Evolutionary conservation across 768 basidiomycete genomes (phyloP).

Genomic region (Collybia sordida): DNA sequence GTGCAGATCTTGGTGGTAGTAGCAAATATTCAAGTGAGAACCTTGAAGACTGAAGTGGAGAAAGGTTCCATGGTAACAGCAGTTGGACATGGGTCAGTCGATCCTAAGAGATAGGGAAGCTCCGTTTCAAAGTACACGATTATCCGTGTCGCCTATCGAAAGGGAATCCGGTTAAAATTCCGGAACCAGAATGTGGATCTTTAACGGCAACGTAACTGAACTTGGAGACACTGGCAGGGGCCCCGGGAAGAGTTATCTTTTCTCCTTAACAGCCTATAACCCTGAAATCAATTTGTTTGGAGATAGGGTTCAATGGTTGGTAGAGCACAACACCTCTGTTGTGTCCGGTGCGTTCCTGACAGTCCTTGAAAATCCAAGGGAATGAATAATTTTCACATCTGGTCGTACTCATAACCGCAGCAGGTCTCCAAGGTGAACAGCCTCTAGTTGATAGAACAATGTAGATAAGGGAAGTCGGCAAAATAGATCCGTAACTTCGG

Average conservation of each 20-base stretch:
- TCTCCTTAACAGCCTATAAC: slow-evolving; percentile 73
- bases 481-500: slow-evolving; percentile 78
- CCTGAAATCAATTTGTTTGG: slow-evolving; percentile 75
- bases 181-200: slow-evolving; percentile 73
- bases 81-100: slow-evolving; percentile 86
- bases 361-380: slow-evolving; percentile 76
- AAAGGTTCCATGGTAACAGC: slow-evolving; percentile 87
- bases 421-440: slow-evolving; percentile 85
- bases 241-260: slow-evolving; percentile 80
- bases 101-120: slow-evolving; percentile 79
- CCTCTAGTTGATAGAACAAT: slow-evolving; percentile 81
- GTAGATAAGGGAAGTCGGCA: slow-evolving; percentile 79
- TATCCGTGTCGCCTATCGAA: slow-evolving; percentile 68
- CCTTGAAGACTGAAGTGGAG: slow-evolving; percentile 88
- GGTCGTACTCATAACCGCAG: slow-evolving; percentile 82
- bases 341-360: slow-evolving; percentile 71
- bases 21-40: slow-evolving; percentile 87
- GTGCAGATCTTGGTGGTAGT: slow-evolving; percentile 89
- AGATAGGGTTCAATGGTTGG: slow-evolving; percentile 72
- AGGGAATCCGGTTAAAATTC: slow-evolving; percentile 81
- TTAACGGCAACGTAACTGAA: slow-evolving; percentile 71
- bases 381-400: slow-evolving; percentile 68
- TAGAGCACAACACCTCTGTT: slow-evolving; percentile 71
- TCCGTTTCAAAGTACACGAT: slow-evolving; percentile 69
- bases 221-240: slow-evolving; percentile 61